A percentile compares a stretch with the other conserved stretches of the same genome.
phyloP scores from a whole-genome alignment of 2,329 filamentous ascomycete species.

The Penicillium hordei region DNA sequence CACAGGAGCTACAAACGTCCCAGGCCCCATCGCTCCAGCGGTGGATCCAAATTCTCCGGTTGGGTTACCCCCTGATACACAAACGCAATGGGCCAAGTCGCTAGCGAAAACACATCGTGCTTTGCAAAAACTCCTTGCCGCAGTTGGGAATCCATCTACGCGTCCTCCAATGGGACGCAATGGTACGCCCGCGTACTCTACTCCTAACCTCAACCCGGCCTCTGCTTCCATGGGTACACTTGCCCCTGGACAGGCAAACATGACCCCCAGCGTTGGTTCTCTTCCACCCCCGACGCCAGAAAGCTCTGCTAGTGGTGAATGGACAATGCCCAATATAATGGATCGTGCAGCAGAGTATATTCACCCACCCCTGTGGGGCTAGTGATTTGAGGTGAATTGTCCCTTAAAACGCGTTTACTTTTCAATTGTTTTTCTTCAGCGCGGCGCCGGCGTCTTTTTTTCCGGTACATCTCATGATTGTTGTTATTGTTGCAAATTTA shows the following conservation, averaged over 20 bases:
- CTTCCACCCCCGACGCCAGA: slow-evolving; percentile 49
- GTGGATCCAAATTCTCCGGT: slow-evolving; percentile 32
- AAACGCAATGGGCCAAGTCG: slow-evolving; percentile 49
- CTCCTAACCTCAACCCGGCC: slow-evolving; percentile 16
- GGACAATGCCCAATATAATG: slow-evolving; percentile 47
- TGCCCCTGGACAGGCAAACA: slow-evolving; percentile 23
- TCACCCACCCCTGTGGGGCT: slow-evolving; percentile 48
- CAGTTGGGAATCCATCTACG: slow-evolving; percentile 32
- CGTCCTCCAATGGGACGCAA: slow-evolving; percentile 17
- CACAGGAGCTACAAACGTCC: slow-evolving; percentile 33
- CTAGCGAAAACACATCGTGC: slow-evolving; percentile 48
- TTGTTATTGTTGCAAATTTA: neutral
- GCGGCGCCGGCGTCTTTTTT: slow-evolving; percentile 13
- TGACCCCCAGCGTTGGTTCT: slow-evolving; percentile 39
- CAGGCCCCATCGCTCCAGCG: slow-evolving; percentile 26
- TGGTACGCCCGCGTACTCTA: slow-evolving; percentile 22
- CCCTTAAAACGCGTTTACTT: neutral
- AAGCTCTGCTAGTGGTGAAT: slow-evolving; percentile 49
- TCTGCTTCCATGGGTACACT: slow-evolving; percentile 16
- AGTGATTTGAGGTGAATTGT: neutral
- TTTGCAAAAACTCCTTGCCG: slow-evolving; percentile 47
- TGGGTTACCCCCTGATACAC: slow-evolving; percentile 33
- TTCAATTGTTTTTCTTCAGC: slow-evolving; percentile 8
- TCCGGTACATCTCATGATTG: slow-evolving; percentile 9
- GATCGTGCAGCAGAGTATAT: slow-evolving; percentile 51